Conservation (phyloP, 768 basidiomycete species). For the Leccinum variicolor region DNA sequence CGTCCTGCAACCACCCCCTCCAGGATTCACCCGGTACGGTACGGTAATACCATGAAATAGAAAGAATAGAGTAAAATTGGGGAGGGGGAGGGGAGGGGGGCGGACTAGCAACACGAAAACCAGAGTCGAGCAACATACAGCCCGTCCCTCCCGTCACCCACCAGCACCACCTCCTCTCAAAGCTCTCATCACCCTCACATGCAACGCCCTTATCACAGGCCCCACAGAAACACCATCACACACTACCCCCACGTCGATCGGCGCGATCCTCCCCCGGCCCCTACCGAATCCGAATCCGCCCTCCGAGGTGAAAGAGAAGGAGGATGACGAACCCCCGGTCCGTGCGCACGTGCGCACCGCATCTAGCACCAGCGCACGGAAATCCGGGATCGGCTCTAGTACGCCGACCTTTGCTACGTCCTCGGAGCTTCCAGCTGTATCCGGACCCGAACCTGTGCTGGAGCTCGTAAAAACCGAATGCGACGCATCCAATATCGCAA, state of each 20-base stretch:
- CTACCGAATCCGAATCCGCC: slow-evolving; percentile 6
- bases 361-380: slow-evolving; percentile 47
- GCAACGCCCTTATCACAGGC: slow-evolving; percentile 47
- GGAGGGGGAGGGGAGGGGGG: no score
- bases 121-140: not conserved
- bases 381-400: slow-evolving; percentile 59
- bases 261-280: slow-evolving; percentile 39
- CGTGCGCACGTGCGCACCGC: slow-evolving; percentile 40
- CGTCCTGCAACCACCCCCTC: no score
- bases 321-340: not conserved
- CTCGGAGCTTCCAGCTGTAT: not conserved
- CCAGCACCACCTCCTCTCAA: slow-evolving; percentile 13
- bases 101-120: not conserved
- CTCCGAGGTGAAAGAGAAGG: not conserved
- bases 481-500: slow-evolving; percentile 74
- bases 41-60: not conserved
- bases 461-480: slow-evolving; percentile 45
- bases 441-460: not conserved
- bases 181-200: slow-evolving; percentile 41
- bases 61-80: not conserved
- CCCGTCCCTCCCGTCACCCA: not conserved
- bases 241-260: slow-evolving; percentile 60
- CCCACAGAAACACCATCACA: slow-evolving; percentile 51
- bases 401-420: slow-evolving; percentile 26
- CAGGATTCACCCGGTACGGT: not conserved